Evolutionary conservation across 2,329 filamentous ascomycete genomes (phyloP), one percentile per base, ranked within the genome.

Genomic region (Hymenoscyphus fraxineus): DNA sequence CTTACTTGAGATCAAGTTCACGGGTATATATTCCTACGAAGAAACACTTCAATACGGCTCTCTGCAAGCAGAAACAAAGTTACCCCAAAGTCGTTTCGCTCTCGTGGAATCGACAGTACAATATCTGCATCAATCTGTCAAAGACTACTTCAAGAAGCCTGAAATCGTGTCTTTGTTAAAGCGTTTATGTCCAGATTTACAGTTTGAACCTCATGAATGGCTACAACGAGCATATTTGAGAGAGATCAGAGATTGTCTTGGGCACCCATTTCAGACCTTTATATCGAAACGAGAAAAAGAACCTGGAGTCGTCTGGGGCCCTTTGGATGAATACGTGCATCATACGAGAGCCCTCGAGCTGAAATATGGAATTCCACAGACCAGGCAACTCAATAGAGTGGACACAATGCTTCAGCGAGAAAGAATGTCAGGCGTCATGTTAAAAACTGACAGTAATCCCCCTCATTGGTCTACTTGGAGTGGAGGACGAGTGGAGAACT

Each of bases 1-100:
- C 3, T 38, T 59, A 39, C 32, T 59, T 19, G 57, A 59, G 32
- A 59, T 59, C 55, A 51, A 51, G 7, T 51, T 51, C 6, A 22
- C 7, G 5, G 44, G 44, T 19, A 27, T 27, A 51, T 51, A 51
- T 12, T 51, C 44, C 1, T 51, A 51, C 44, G 44, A 51, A 12
- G 44, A 51, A 5, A 51, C 44, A 22, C 44, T 51, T 51, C 44
- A 51, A 51, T 51, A 22, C 15, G 44, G 44, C 27, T 51, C 44
- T 10, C 44, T 51, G 27, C 44, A 51, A 22, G 19, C 19, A 51
- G n/a, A 51, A 51, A 51, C 44, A 10, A 51, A 22, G 10, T 19
- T 51, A 12, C 44, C 44, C 3, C 44, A 51, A 16, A 51, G 44
- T 19, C 44, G 44, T 0, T 51, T 51, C 44, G 44, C 44, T 51